These are phyloP conservation scores for Polyporus arcularius DNA, from an alignment of 768 basidiomycete species.

Conservation along the genomic window DNA sequence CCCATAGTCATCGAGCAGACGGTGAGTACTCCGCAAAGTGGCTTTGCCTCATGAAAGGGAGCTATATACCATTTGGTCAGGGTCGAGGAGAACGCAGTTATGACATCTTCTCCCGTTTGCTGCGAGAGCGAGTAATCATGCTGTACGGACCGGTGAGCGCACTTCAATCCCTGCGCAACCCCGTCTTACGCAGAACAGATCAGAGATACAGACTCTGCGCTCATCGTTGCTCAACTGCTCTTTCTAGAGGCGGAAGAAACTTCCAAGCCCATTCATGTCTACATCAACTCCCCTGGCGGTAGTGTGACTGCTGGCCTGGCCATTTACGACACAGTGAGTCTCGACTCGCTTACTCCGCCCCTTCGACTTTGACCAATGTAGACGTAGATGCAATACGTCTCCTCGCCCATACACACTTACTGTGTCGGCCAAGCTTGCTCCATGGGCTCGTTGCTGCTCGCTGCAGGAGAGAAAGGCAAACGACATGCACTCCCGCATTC, in stretches of 20 bases:
- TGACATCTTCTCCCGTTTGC: slow-evolving; percentile 93
- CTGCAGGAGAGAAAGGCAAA: slow-evolving; percentile 88
- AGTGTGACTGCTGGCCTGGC: slow-evolving; percentile 95
- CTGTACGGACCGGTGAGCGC: slow-evolving; percentile 84
- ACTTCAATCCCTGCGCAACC: not conserved
- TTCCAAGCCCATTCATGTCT: slow-evolving; percentile 91
- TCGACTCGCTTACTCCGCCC: too few species aligned
- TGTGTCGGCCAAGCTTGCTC: slow-evolving; percentile 94
- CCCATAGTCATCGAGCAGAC: slow-evolving; percentile 95
- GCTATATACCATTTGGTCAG: slow-evolving; percentile 36
- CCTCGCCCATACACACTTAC: slow-evolving; percentile 94
- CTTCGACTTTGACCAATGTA: slow-evolving; percentile 33
- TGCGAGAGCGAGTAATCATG: slow-evolving; percentile 95
- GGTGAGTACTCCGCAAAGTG: slow-evolving; percentile 36
- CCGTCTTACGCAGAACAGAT: slow-evolving; percentile 51
- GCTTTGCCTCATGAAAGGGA: not conserved
- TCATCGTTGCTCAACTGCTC: slow-evolving; percentile 88
- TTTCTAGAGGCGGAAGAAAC: slow-evolving; percentile 97
- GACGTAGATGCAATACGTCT: slow-evolving; percentile 90
- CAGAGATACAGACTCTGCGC: slow-evolving; percentile 83
- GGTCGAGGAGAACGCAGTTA: slow-evolving; percentile 88
- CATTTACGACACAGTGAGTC: slow-evolving; percentile 92
- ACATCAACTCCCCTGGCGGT: slow-evolving; percentile 97
- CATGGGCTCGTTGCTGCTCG: slow-evolving; percentile 93
- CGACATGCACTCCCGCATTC: slow-evolving; percentile 91